Conservation (phyloP, 2,329 filamentous ascomycete species). For the Myriosclerotinia duriaeana region DNA sequence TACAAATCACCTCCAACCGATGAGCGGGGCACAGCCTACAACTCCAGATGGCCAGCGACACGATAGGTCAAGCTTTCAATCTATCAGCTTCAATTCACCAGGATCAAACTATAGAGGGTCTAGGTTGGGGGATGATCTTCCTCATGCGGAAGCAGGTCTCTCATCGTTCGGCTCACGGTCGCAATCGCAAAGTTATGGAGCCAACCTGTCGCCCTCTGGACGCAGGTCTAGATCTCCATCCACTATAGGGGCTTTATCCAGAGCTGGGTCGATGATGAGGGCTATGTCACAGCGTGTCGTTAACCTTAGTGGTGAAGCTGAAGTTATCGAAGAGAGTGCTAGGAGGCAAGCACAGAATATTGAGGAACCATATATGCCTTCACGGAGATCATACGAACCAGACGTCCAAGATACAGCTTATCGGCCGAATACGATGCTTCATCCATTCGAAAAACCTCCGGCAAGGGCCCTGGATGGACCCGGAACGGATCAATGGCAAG, state of each 20-base stretch:
- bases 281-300: conserved; percentile 96
- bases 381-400: conserved; percentile 36
- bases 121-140: conserved; percentile 60
- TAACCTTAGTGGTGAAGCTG: conserved; percentile 91
- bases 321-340: conserved; percentile 68
- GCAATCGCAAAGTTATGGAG: conserved; percentile 57
- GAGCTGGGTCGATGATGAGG: conserved; percentile 73
- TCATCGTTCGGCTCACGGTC: conserved; percentile 42
- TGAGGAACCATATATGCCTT: conserved; percentile 21
- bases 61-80: conserved; percentile 54
- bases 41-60: conserved; percentile 46
- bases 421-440: conserved; percentile 30
- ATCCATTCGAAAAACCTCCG: conserved; percentile 38
- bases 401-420: conserved; percentile 40
- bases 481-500: conserved; percentile 27
- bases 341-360: conserved; percentile 30
- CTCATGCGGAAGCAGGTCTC: conserved; percentile 58
- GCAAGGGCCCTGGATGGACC: conserved; percentile 14
- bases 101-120: conserved; percentile 44
- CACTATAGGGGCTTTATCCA: conserved; percentile 63
- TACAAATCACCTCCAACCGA: conserved; percentile 54
- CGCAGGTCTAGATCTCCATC: conserved; percentile 57
- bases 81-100: conserved; percentile 50
- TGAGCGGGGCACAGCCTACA: conserved; percentile 47
- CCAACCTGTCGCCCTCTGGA: conserved; percentile 53